Base-by-base conservation (phyloP, 805 yeast genomes). In the Priceomyces medius region DNA sequence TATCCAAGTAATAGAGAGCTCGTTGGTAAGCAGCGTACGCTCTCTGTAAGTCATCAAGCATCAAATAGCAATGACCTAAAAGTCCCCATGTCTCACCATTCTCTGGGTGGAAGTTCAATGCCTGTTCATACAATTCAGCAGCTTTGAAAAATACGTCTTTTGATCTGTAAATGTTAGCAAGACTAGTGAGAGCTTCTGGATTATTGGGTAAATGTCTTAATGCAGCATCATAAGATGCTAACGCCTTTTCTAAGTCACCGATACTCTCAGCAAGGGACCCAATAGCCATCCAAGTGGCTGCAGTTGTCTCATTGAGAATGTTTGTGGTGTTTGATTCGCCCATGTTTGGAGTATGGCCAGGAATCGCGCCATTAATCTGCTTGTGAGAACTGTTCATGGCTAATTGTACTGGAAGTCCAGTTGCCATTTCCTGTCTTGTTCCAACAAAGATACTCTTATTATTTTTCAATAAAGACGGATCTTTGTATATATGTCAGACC, bases 31-130 rank as follows among this genome's bases (percentile, higher is more conserved):
- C 96, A 34, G 90, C 85, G 61, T 93, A 93, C 6, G 97, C 97
- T 54, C 96, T 80, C 62, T 88, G 97, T 46, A 93, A 74, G 56
- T 93, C 99, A 63, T 93, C 99, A 61, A 90, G 71, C 97, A 93
- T 93, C 53, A 93, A 71, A 60, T 89, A 93, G 68, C 99, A 93
- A 66, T 93, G 98, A 40, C 99, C 96, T 54, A 90, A 70, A 12
- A 91, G 77, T 0, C 98, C 97, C 98, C 99, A 93, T 27, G 95
- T 88, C 54, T 91, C 98, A 44, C 97, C 97, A 53, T 88, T 83
- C 58, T 87, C 91, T 16, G 89, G 91, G 54, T 83, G 81, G 40
- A 85, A 75, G 41, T 84, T 77, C 42, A 93, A 67, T 4, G 96
- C 95, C 51, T 88, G 78, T 63, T 91, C 95, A 66, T 88, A 91